Percentiles rank a stretch among this genome's conserved stretches.
Evolutionary conservation across 106 monocot species (phyloP).

Genomic region (Dactylorhiza incarnata): DNA sequence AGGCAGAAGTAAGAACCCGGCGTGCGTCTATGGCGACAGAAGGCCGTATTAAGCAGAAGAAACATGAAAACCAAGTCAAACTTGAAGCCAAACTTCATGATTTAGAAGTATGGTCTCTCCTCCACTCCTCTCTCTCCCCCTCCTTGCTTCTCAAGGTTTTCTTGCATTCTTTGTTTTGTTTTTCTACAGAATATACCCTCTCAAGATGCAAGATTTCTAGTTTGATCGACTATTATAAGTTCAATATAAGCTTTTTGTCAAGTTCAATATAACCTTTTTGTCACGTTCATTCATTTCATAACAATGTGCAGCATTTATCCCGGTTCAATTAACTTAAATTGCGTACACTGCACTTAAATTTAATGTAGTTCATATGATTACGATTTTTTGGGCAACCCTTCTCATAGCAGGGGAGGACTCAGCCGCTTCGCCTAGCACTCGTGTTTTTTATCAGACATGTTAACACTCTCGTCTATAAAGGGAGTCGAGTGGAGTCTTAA

Average conservation of each 20-base stretch:
- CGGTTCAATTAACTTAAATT: neutral
- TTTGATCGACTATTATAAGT: neutral
- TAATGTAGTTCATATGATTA: neutral
- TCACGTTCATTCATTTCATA: neutral
- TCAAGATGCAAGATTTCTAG: neutral
- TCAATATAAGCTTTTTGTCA: neutral
- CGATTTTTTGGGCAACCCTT: too few relatives aligned
- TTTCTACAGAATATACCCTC: neutral
- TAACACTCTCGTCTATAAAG: too few relatives aligned
- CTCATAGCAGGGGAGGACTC: too few relatives aligned
- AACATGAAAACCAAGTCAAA: constrained; percentile 53
- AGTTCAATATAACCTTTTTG: neutral
- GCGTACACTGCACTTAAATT: neutral
- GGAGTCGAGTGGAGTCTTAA: too few relatives aligned
- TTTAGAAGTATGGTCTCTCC: constrained; percentile 34
- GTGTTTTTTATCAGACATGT: too few relatives aligned
- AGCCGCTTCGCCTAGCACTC: too few relatives aligned
- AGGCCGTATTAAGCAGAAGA: constrained; percentile 56
- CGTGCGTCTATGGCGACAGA: constrained; percentile 57
- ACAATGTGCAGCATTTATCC: neutral
- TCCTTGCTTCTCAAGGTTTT: neutral
- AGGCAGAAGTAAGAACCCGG: constrained; percentile 51
- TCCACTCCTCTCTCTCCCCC: neutral
- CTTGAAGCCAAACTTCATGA: constrained; percentile 71
- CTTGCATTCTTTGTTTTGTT: neutral